A percentile compares a stretch with the other conserved stretches of the same genome.
These are phyloP conservation scores for Vishniacozyma victoriae DNA, from an alignment of 768 basidiomycete species.

Conservation along the genomic window DNA sequence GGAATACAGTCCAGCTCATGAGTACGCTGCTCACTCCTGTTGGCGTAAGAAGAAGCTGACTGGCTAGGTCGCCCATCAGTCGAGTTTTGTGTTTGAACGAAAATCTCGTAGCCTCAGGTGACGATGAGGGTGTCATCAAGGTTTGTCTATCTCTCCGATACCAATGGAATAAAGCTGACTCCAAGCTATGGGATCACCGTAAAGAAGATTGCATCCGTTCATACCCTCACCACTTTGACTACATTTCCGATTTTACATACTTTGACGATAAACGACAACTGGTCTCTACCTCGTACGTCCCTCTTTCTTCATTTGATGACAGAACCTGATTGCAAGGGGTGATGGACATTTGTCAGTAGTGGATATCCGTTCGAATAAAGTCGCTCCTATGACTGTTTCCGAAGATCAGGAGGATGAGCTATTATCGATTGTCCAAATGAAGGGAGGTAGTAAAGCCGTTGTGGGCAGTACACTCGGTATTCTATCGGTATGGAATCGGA, in stretches of 20 bases:
- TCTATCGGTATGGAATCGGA: conserved; percentile 80
- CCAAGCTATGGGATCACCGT: conserved; percentile 87
- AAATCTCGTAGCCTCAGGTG: conserved; percentile 73
- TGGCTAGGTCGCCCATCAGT: conserved; percentile 69
- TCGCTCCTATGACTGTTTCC: conserved; percentile 72
- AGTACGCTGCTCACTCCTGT: conserved; percentile 19
- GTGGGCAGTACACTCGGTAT: conserved; percentile 88
- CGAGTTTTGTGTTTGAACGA: conserved; percentile 68
- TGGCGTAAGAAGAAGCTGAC: not conserved
- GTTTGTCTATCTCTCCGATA: conserved; percentile 48
- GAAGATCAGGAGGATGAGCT: conserved; percentile 96
- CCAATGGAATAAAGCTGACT: not conserved
- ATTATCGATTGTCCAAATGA: conserved; percentile 76
- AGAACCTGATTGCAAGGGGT: conserved; percentile 54
- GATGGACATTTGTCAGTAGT: conserved; percentile 90
- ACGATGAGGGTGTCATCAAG: conserved; percentile 92
- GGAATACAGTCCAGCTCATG: conserved; percentile 37
- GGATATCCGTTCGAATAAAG: conserved; percentile 76
- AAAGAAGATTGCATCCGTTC: conserved; percentile 58
- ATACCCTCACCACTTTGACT: conserved; percentile 87
- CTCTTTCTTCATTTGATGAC: not conserved
- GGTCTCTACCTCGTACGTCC: conserved; percentile 72
- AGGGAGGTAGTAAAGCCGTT: conserved; percentile 74
- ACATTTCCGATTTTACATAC: conserved; percentile 87
- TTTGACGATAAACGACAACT: conserved; percentile 75